phyloP scores from a whole-genome alignment of 2,329 filamentous ascomycete species.

The Diaporthe sp. region DNA sequence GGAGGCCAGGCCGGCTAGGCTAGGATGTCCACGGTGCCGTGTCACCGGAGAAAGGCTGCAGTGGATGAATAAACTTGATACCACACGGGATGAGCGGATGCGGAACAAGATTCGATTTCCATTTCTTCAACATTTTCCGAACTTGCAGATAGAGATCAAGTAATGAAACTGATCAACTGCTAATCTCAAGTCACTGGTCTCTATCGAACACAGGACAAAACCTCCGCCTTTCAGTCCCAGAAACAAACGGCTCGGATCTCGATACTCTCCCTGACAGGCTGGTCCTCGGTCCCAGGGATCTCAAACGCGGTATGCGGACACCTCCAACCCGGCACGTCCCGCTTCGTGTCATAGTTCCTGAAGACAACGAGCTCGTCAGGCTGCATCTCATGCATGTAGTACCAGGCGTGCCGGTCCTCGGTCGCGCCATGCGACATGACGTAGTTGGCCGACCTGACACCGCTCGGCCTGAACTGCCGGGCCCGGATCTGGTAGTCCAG shows the following conservation, averaged over 20 bases:
- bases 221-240: background rate
- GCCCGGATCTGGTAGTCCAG: constrained; percentile 55
- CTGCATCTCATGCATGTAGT: constrained; percentile 64
- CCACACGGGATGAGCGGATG: background rate
- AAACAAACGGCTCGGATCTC: constrained; percentile 14
- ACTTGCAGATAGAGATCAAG: background rate
- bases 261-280: constrained; percentile 31
- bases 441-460: constrained; percentile 38
- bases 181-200: background rate
- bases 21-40: too few relatives aligned
- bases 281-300: background rate
- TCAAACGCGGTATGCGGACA: constrained; percentile 48
- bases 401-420: constrained; percentile 55
- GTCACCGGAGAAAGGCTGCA: background rate
- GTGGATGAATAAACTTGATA: background rate
- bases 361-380: constrained; percentile 70
- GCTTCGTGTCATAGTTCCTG: constrained; percentile 71
- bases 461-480: constrained; percentile 51
- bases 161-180: background rate
- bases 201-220: too few relatives aligned
- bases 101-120: background rate
- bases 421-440: background rate
- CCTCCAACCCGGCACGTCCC: constrained; percentile 32
- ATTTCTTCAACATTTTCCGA: background rate
- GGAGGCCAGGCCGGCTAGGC: background rate